A percentile compares a stretch with the other conserved stretches of the same genome.
These are phyloP conservation scores for Buxus sempervirens DNA, from an alignment of 164 flowering plant genomes.

Conservation along the genomic window DNA sequence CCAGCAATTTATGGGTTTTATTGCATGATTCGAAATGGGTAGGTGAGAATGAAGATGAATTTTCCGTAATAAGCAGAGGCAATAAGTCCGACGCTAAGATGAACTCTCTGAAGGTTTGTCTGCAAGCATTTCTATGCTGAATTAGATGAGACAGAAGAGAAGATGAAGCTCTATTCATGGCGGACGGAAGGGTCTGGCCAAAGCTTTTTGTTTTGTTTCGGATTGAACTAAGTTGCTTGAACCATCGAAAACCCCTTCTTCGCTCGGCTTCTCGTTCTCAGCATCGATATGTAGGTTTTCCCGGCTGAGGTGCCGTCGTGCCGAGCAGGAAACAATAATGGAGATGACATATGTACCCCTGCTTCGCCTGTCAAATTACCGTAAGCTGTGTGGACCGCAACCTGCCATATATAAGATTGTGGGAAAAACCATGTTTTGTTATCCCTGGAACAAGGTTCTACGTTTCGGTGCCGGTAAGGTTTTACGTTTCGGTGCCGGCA, in stretches of 20 bases:
- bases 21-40: conserved; percentile 22
- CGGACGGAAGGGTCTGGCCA: not conserved
- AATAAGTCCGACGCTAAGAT: not conserved
- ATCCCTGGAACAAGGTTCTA: too few relatives aligned
- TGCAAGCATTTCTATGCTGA: not conserved
- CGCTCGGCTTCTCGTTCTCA: conserved; percentile 2
- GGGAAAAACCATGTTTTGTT: too few relatives aligned
- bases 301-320: too few relatives aligned
- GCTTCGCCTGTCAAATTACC: too few relatives aligned
- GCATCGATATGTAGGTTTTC: too few relatives aligned
- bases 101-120: not conserved
- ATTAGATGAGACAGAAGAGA: not conserved
- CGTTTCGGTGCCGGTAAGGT: too few relatives aligned
- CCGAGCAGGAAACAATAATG: too few relatives aligned
- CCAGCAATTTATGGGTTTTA: conserved; percentile 19
- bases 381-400: too few relatives aligned
- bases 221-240: not conserved
- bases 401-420: too few relatives aligned
- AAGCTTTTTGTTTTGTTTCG: not conserved
- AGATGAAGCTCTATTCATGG: not conserved
- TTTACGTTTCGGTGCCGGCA: too few relatives aligned
- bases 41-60: conserved; percentile 11
- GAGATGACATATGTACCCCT: too few relatives aligned
- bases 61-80: not conserved
- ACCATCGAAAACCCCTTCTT: conserved; percentile 6